phyloP scores from a whole-genome alignment of 371 early-diverging fungal species.

The Thermomucor indicae-seudaticae region DNA sequence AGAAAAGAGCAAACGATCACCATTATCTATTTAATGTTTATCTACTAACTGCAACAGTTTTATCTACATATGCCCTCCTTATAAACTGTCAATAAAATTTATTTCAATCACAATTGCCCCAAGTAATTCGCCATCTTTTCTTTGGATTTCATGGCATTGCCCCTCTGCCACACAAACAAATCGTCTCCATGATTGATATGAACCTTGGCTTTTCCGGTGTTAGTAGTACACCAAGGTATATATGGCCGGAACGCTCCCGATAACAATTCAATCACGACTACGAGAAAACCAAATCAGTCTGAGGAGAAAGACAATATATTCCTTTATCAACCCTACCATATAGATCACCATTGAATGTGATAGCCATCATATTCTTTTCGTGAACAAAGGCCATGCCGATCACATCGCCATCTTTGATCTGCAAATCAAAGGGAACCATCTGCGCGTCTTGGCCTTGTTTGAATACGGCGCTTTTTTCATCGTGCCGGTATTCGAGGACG shows the following conservation, averaged over 20 bases:
- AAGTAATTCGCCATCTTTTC: slow-evolving; percentile 15
- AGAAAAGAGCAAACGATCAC: not conserved
- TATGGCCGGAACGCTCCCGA: slow-evolving; percentile 7
- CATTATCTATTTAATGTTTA: not conserved
- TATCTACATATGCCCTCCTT: slow-evolving; percentile 4
- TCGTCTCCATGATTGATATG: slow-evolving; percentile 16
- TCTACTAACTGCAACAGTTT: no score
- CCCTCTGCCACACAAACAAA: slow-evolving; percentile 12
- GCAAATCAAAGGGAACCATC: slow-evolving; percentile 16
- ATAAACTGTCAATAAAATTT: no score
- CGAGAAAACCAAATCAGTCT: not conserved
- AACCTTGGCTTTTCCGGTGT: slow-evolving; percentile 9
- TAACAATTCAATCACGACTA: slow-evolving; percentile 6
- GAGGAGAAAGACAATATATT: not conserved
- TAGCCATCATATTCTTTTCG: slow-evolving; percentile 2
- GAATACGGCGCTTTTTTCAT: slow-evolving; percentile 6
- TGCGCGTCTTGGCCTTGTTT: slow-evolving; percentile 4
- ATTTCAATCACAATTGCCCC: slow-evolving; percentile 5
- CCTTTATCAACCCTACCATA: no score
- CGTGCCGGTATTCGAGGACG: slow-evolving; percentile 18
- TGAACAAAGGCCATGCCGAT: slow-evolving; percentile 25
- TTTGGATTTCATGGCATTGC: slow-evolving; percentile 8
- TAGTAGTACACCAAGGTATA: slow-evolving; percentile 11
- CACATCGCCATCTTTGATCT: slow-evolving; percentile 22
- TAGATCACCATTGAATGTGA: slow-evolving; percentile 11